Evolutionary conservation across 2,329 filamentous ascomycete species (phyloP).

Genomic region (Bretziella fagacearum): DNA sequence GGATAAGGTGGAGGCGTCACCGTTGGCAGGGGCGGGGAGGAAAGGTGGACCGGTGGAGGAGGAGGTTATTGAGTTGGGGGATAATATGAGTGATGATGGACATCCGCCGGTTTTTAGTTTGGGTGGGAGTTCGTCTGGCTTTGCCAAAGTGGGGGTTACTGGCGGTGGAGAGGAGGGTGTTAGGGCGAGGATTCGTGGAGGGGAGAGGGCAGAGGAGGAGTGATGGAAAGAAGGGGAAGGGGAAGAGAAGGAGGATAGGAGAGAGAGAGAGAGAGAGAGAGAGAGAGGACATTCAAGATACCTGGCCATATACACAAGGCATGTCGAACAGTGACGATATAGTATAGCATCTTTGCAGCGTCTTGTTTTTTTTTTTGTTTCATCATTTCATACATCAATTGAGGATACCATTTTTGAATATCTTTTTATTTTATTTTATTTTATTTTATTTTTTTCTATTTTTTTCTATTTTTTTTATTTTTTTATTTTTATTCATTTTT

Average conservation of each 20-base stretch:
- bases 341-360: background rate
- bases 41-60: conserved; percentile 24
- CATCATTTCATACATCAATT: too few relatives aligned
- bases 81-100: conserved; percentile 41
- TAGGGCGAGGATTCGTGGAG: background rate
- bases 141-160: background rate
- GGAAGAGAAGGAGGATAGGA: background rate
- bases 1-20: conserved; percentile 26
- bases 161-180: background rate
- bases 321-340: background rate
- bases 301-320: background rate
- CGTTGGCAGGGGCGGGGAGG: conserved; percentile 15
- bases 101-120: conserved; percentile 16
- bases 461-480: background rate
- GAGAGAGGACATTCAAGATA: background rate
- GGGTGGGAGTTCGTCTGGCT: background rate
- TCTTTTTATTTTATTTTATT: background rate
- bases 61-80: conserved; percentile 57
- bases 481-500: background rate
- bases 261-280: background rate
- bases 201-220: background rate
- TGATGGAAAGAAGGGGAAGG: background rate
- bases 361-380: too few relatives aligned
- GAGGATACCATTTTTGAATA: background rate
- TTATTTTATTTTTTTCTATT: background rate